Evolutionary conservation across 2,329 filamentous ascomycete species (phyloP), one percentile per base, ranked within the genome.

Genomic region (Fusarium clavum): DNA sequence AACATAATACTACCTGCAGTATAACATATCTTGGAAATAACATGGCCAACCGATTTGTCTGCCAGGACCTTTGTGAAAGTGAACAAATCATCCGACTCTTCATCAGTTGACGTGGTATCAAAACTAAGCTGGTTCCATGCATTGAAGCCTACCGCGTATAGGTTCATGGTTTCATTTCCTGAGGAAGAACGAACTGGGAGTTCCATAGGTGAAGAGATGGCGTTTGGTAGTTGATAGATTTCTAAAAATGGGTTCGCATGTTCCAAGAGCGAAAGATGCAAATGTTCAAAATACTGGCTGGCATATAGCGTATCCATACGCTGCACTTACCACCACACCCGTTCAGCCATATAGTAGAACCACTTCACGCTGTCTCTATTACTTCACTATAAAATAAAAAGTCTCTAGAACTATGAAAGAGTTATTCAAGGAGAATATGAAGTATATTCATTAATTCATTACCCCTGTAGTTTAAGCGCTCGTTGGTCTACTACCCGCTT

Each of bases 131-230:
- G 87, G 58, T 79, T 77, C 86, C 86, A 90, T 57, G 87, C 86
- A 73, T 90, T 90, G 78, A 87, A 85, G 43, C 88, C 88, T 5
- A 84, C 71, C 44, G 83, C 86, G 73, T 85, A 86, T 8, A 90
- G 76, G 55, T 85, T 79, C 85, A 87, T 83, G 25, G 14, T 25
- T 24, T 60, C 29, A 16, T 57, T 34, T 24, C 25, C 34, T 4
- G 22, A 22, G 8, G 57, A 43, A 1, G 32, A 6, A n/a, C 60
- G 61, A 11, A 69, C 8, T 7, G 66, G 64, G 5, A 75, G 51
- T 13, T 74, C 38, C 60, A 65, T 72, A 20, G 3, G 14, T 7
- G 10, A 27, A 9, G 22, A 6, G 18, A 24, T 16, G 5, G 8
- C 20, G 3, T 8, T 14, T 16, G 32, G 24, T 13, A 13, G 18